A percentile compares a stretch with the other conserved stretches of the same genome.
Conservation (phyloP, 352 stramenopile genomes). For the Globisporangium lucens region DNA sequence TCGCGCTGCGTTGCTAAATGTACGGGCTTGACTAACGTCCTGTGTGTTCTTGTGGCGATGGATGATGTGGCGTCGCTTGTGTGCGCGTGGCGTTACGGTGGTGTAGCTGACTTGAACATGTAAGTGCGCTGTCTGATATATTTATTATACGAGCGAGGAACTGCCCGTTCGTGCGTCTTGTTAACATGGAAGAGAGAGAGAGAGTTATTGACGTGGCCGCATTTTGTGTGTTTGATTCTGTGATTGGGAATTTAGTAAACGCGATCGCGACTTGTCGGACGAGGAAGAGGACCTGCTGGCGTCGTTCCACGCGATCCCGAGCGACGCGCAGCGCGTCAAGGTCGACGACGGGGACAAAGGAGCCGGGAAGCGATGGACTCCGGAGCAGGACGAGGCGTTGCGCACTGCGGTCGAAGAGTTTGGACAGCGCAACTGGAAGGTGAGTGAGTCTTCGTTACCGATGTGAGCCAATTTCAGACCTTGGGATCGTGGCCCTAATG, state of each 20-base stretch:
- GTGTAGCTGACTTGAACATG: conserved; percentile 7
- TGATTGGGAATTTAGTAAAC: conserved; percentile 4
- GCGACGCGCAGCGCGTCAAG: conserved; percentile 49
- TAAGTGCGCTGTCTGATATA: not conserved
- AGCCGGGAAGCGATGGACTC: conserved; percentile 64
- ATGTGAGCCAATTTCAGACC: not conserved
- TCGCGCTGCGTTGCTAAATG: not conserved
- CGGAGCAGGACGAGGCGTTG: conserved; percentile 72
- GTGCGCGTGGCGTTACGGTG: not conserved
- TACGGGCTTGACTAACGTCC: not conserved
- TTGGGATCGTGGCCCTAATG: not conserved
- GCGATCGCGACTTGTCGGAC: conserved; percentile 13
- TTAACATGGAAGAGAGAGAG: not conserved
- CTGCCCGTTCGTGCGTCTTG: not conserved
- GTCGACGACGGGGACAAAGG: conserved; percentile 43
- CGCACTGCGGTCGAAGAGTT: conserved; percentile 69
- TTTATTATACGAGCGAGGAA: not conserved
- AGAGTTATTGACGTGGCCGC: not conserved
- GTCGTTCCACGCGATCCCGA: conserved; percentile 51
- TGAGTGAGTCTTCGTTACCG: conserved; percentile 23
- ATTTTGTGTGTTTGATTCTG: not conserved
- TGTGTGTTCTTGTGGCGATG: not conserved
- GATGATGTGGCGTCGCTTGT: not conserved
- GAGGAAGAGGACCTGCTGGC: conserved; percentile 33
- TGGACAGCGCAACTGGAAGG: conserved; percentile 85